Evolutionary conservation across 345 rosid genomes (phyloP).

Genomic region (Camelina neglecta): DNA sequence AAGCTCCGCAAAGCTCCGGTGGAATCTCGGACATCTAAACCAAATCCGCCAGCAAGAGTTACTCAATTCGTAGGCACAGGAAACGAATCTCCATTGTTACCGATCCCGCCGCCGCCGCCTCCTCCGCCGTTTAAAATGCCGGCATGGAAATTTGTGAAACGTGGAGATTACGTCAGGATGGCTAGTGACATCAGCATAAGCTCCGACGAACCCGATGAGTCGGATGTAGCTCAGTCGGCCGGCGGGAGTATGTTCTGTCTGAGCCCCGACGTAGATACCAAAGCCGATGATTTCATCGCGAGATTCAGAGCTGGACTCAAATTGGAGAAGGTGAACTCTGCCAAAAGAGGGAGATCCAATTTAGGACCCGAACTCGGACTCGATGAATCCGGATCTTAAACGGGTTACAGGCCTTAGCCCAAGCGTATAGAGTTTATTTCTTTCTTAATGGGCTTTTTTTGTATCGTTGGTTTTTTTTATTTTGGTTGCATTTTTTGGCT

Average conservation of each 20-base stretch:
- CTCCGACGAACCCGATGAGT: constrained; percentile 59
- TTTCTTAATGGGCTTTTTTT: background rate
- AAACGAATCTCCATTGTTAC: constrained; percentile 56
- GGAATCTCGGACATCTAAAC: constrained; percentile 35
- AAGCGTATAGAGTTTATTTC: background rate
- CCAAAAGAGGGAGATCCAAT: constrained; percentile 58
- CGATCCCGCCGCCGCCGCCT: constrained; percentile 82
- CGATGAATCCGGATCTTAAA: constrained; percentile 23
- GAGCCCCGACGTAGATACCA: constrained; percentile 87
- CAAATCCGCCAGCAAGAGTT: constrained; percentile 45
- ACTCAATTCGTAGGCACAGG: constrained; percentile 45
- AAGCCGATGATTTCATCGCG: constrained; percentile 86
- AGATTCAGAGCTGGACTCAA: constrained; percentile 77
- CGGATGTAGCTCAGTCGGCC: constrained; percentile 36
- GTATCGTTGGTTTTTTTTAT: background rate
- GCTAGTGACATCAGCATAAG: constrained; percentile 60
- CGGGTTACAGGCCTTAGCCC: background rate
- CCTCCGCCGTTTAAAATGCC: constrained; percentile 79
- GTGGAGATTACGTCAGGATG: constrained; percentile 75
- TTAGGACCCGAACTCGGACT: constrained; percentile 57
- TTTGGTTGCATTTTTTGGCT: background rate
- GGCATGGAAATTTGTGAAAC: constrained; percentile 61
- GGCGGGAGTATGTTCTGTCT: constrained; percentile 57
- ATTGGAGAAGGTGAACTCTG: constrained; percentile 75
- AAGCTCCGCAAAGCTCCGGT: constrained; percentile 38